Evolutionary conservation across 1,139 yeast species (phyloP).

Genomic region (Magnusiomyces sp.): DNA sequence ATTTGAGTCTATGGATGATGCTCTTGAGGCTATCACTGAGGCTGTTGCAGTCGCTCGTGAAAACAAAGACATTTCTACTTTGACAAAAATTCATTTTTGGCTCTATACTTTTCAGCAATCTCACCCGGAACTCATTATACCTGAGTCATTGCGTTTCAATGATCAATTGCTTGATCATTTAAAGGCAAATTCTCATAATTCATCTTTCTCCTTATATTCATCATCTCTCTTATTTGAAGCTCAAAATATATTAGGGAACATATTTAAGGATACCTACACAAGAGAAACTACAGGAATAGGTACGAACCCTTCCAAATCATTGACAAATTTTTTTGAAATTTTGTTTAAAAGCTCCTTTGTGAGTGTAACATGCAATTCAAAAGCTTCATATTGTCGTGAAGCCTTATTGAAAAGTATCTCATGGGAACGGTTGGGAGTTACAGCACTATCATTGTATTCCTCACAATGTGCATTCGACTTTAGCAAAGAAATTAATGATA

Average conservation of each 20-base stretch:
- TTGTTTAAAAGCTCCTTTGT: conserved; percentile 47
- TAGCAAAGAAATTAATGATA: conserved; percentile 10
- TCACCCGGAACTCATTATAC: conserved; percentile 42
- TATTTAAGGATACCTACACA: no score
- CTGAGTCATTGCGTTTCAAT: conserved; percentile 31
- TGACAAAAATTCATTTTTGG: conserved; percentile 77
- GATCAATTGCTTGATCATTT: conserved; percentile 59
- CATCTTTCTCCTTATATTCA: conserved; percentile 44
- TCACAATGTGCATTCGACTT: conserved; percentile 14
- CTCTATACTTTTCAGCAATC: conserved; percentile 60
- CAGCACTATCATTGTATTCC: conserved; percentile 18
- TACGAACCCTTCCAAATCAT: no score
- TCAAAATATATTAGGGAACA: conserved; percentile 16
- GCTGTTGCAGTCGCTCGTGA: conserved; percentile 86
- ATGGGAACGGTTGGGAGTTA: conserved; percentile 24
- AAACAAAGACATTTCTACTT: conserved; percentile 63
- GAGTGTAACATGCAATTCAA: conserved; percentile 34
- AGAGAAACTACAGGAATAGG: no score
- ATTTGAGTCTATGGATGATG: conserved; percentile 67
- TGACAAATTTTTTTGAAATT: conserved; percentile 35
- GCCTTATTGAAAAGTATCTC: conserved; percentile 25
- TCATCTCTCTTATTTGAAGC: conserved; percentile 37
- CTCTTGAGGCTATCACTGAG: conserved; percentile 74
- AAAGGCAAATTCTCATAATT: conserved; percentile 49
- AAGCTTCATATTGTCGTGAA: conserved; percentile 22